These are phyloP conservation scores for Hyphodiscus sp. DNA, from an alignment of 2,329 filamentous ascomycete species.

Conservation along the genomic window DNA sequence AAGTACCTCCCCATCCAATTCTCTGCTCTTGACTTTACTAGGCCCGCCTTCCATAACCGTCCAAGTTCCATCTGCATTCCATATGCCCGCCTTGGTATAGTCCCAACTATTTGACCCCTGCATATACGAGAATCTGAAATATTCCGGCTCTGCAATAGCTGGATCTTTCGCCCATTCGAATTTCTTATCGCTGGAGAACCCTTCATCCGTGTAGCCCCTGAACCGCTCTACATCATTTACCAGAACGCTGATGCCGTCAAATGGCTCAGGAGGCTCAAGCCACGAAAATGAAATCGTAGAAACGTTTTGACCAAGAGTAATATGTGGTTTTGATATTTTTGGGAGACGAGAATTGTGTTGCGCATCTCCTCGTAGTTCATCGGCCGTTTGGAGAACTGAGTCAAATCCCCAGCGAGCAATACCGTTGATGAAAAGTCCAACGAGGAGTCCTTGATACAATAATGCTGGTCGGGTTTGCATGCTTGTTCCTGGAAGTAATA, in stretches of 20 bases:
- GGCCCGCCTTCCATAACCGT: conserved; percentile 44
- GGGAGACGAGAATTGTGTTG: conserved; percentile 58
- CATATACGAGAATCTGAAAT: conserved; percentile 73
- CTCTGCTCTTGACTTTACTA: conserved; percentile 25
- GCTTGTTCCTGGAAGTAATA: conserved; percentile 80
- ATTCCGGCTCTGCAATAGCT: conserved; percentile 50
- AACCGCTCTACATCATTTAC: conserved; percentile 84
- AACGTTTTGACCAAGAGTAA: conserved; percentile 43
- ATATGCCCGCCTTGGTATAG: conserved; percentile 69
- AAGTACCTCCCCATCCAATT: conserved; percentile 16
- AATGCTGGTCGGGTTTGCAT: conserved; percentile 82
- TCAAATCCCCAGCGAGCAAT: conserved; percentile 93
- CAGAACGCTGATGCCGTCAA: conserved; percentile 71
- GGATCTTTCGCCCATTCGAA: conserved; percentile 56
- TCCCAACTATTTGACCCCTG: conserved; percentile 58
- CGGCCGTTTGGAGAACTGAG: conserved; percentile 75
- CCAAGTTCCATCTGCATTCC: conserved; percentile 61
- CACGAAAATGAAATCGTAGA: conserved; percentile 31
- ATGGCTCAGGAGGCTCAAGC: conserved; percentile 41
- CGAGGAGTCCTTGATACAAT: conserved; percentile 80
- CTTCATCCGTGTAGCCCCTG: conserved; percentile 60
- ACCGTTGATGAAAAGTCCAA: conserved; percentile 91
- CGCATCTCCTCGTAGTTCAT: conserved; percentile 62
- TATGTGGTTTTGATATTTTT: conserved; percentile 40
- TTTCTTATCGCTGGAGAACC: conserved; percentile 33